A percentile compares a stretch with the other conserved stretches of the same genome.
Conservation (phyloP, 352 stramenopile species). For the Halophytophthora batemanensis region DNA sequence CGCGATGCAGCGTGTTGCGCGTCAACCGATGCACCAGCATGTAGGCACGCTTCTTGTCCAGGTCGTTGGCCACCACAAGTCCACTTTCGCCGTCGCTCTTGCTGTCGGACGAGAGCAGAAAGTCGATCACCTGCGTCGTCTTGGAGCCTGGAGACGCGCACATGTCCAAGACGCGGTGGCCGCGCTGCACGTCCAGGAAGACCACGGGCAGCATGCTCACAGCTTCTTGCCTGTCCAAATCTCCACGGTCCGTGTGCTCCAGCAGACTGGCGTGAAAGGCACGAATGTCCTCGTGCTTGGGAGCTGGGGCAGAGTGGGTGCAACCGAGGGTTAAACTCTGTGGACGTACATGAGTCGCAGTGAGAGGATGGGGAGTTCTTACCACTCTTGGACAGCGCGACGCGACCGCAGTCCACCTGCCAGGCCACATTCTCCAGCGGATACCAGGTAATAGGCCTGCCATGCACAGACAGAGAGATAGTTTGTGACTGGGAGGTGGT, state of each 20-base stretch:
- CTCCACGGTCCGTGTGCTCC: conserved; percentile 88
- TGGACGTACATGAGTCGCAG: neutral
- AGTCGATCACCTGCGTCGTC: conserved; percentile 96
- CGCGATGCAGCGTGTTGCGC: conserved; percentile 75
- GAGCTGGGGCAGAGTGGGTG: conserved; percentile 28
- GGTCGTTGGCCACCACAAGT: conserved; percentile 95
- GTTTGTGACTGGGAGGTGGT: neutral
- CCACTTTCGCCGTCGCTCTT: conserved; percentile 32
- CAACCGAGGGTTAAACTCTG: neutral
- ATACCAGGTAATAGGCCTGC: conserved; percentile 74
- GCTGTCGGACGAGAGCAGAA: conserved; percentile 38
- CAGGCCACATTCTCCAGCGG: conserved; percentile 72
- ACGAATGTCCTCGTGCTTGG: conserved; percentile 79
- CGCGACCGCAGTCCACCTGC: conserved; percentile 80
- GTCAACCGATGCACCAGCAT: conserved; percentile 96
- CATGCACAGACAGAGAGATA: conserved; percentile 2
- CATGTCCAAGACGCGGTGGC: conserved; percentile 85
- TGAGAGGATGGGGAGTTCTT: conserved; percentile 8
- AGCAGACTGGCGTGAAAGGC: conserved; percentile 93
- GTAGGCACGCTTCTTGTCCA: conserved; percentile 96
- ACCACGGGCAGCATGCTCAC: conserved; percentile 98
- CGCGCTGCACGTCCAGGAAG: conserved; percentile 91
- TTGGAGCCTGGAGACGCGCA: conserved; percentile 98
- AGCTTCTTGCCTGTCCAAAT: conserved; percentile 96
- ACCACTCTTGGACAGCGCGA: conserved; percentile 80